Conservation (phyloP, 2,329 filamentous ascomycete species). For the Fusarium setosum region DNA sequence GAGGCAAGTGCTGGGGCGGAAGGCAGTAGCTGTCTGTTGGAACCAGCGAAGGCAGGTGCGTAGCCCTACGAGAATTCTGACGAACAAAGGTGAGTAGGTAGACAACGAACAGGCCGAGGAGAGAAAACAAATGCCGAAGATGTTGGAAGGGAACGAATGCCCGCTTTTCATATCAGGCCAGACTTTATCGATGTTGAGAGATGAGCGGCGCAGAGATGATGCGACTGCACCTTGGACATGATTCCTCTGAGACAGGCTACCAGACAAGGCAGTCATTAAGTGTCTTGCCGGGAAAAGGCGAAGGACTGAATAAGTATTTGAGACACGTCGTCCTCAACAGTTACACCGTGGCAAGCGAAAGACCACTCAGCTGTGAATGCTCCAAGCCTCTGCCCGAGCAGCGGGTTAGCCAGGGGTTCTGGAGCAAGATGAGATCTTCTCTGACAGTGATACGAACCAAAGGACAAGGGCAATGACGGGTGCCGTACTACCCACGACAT, state of each 20-base stretch:
- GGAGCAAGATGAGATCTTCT: conserved; percentile 43
- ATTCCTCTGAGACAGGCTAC: conserved; percentile 42
- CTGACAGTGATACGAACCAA: conserved; percentile 47
- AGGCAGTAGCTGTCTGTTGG: background rate
- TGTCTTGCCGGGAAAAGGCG: conserved; percentile 32
- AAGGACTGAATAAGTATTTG: conserved; percentile 46
- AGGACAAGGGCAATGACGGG: conserved; percentile 49
- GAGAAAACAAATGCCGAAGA: background rate
- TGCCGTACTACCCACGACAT: conserved; percentile 47
- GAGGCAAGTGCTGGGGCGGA: background rate
- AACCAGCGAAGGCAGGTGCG: background rate
- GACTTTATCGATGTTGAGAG: conserved; percentile 6
- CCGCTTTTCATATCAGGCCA: conserved; percentile 35
- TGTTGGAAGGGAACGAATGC: background rate
- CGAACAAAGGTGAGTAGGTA: background rate
- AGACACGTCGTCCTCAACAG: conserved; percentile 41
- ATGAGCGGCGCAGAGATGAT: background rate
- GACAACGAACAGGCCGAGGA: background rate
- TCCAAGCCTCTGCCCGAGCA: conserved; percentile 28
- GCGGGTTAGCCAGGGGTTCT: conserved; percentile 12
- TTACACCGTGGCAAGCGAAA: conserved; percentile 40
- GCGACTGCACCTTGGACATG: conserved; percentile 25
- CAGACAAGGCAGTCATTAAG: conserved; percentile 28
- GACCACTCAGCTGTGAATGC: conserved; percentile 35
- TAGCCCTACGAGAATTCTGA: background rate